Percentiles rank a stretch among this genome's conserved stretches.
Conservation (phyloP, 345 rosid genomes). For the Moringa oleifera region DNA sequence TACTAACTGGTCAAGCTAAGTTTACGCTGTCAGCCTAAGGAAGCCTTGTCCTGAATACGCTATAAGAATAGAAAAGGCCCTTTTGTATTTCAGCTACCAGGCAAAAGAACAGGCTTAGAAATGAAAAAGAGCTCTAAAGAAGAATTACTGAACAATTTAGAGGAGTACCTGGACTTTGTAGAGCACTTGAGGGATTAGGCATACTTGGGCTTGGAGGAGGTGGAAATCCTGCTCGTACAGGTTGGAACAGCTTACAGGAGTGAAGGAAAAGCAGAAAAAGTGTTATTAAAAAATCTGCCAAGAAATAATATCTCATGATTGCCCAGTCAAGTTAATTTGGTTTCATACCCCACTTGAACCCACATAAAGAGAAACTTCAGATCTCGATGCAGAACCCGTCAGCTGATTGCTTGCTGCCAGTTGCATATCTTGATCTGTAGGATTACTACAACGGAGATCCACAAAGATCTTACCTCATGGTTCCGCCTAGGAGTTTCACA, state of each 20-base stretch:
- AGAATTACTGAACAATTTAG: not conserved
- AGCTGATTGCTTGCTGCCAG: conserved; percentile 22
- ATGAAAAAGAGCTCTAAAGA: not conserved
- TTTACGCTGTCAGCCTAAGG: conserved; percentile 27
- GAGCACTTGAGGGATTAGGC: conserved; percentile 19
- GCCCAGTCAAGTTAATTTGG: not conserved
- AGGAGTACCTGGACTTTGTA: conserved; percentile 17
- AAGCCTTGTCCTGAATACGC: conserved; percentile 13
- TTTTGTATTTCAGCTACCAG: conserved; percentile 22
- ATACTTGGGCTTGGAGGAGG: conserved; percentile 26
- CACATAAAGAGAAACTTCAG: conserved; percentile 26
- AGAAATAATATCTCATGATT: not conserved
- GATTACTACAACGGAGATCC: conserved; percentile 33
- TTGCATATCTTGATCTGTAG: conserved; percentile 20
- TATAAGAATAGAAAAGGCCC: conserved; percentile 22
- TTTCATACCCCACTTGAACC: conserved; percentile 26
- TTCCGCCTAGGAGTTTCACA: conserved; percentile 31
- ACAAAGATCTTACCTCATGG: conserved; percentile 33
- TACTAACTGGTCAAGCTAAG: not conserved
- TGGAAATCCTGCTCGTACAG: conserved; percentile 14
- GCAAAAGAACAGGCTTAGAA: not conserved
- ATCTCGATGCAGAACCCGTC: conserved; percentile 14
- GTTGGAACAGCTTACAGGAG: conserved; percentile 16
- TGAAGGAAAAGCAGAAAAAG: not conserved
- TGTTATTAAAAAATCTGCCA: not conserved